Evolutionary conservation across 139 green algal genomes (phyloP).

Genomic region (Picochlorum sp.): DNA sequence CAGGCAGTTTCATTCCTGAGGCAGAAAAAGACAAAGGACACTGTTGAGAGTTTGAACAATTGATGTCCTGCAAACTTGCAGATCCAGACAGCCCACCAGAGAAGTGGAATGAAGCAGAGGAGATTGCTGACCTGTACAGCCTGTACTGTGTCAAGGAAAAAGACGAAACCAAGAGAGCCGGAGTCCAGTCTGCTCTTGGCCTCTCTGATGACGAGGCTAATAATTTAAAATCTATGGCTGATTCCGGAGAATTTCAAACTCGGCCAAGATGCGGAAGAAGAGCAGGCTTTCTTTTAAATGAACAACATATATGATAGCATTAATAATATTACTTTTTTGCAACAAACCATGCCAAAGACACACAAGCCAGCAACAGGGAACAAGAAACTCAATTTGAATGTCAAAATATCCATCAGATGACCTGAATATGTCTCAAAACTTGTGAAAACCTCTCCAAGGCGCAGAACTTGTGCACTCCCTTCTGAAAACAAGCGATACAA

Average conservation of each 20-base stretch:
- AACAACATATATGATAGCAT: slow-evolving; percentile 2
- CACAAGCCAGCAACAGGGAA: not conserved
- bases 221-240: slow-evolving; percentile 21
- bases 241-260: slow-evolving; percentile 35
- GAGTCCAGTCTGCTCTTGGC: slow-evolving; percentile 43
- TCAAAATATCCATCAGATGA: slow-evolving; percentile 6
- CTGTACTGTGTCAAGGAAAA: slow-evolving; percentile 49
- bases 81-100: slow-evolving; percentile 45
- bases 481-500: not conserved
- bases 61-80: slow-evolving; percentile 46
- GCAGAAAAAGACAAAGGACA: slow-evolving; percentile 56
- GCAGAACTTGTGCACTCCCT: not conserved
- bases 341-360: slow-evolving; percentile 2
- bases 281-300: slow-evolving; percentile 34
- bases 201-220: slow-evolving; percentile 44
- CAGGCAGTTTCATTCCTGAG: slow-evolving; percentile 53
- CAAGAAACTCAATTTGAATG: not conserved
- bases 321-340: slow-evolving; percentile 3
- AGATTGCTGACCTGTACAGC: slow-evolving; percentile 76
- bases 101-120: slow-evolving; percentile 54
- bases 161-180: slow-evolving; percentile 37
- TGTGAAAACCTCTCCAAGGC: not conserved
- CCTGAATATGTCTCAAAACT: not conserved
- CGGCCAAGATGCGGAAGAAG: slow-evolving; percentile 30
- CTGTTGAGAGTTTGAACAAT: slow-evolving; percentile 47